Conservation (phyloP, 257 asterid genomes). For the Oldenlandia corymbosa region DNA sequence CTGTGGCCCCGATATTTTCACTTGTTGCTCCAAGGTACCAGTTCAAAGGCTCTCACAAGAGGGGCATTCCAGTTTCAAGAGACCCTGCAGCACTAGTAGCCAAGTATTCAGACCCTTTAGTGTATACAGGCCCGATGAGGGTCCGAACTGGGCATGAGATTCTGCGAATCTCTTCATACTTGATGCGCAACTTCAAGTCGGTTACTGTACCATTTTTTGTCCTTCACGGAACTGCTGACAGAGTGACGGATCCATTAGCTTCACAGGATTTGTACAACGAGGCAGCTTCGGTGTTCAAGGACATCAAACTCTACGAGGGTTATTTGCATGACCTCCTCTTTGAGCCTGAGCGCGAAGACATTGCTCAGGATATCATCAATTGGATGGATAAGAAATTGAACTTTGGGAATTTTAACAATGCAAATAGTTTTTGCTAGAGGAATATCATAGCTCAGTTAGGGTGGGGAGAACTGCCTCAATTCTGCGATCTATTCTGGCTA, state of each 20-base stretch:
- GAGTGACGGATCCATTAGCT: slow-evolving; percentile 94
- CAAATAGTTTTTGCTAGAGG: slow-evolving; percentile 20
- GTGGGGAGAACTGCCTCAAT: too few relatives aligned
- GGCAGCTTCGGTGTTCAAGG: slow-evolving; percentile 74
- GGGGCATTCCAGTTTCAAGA: slow-evolving; percentile 94
- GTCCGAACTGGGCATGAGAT: slow-evolving; percentile 97
- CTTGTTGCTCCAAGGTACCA: slow-evolving; percentile 92
- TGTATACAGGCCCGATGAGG: slow-evolving; percentile 93
- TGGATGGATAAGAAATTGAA: slow-evolving; percentile 78
- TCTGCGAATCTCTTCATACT: slow-evolving; percentile 69
- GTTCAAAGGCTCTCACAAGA: slow-evolving; percentile 95
- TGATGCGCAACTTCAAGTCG: slow-evolving; percentile 65
- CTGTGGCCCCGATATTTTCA: slow-evolving; percentile 88
- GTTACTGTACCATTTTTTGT: slow-evolving; percentile 89
- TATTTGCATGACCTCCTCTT: slow-evolving; percentile 90
- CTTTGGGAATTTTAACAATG: slow-evolving; percentile 19
- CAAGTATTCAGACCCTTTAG: slow-evolving; percentile 94
- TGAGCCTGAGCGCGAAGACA: slow-evolving; percentile 93
- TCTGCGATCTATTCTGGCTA: too few relatives aligned
- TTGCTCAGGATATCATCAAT: slow-evolving; percentile 80
- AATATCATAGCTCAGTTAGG: slow-evolving; percentile 7
- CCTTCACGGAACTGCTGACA: slow-evolving; percentile 95
- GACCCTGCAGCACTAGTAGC: slow-evolving; percentile 86
- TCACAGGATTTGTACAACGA: slow-evolving; percentile 84
- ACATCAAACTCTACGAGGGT: slow-evolving; percentile 91